A percentile compares a stretch with the other conserved stretches of the same genome.
phyloP scores from a whole-genome alignment of 2,329 filamentous ascomycete species.

The Fusarium camptoceras region DNA sequence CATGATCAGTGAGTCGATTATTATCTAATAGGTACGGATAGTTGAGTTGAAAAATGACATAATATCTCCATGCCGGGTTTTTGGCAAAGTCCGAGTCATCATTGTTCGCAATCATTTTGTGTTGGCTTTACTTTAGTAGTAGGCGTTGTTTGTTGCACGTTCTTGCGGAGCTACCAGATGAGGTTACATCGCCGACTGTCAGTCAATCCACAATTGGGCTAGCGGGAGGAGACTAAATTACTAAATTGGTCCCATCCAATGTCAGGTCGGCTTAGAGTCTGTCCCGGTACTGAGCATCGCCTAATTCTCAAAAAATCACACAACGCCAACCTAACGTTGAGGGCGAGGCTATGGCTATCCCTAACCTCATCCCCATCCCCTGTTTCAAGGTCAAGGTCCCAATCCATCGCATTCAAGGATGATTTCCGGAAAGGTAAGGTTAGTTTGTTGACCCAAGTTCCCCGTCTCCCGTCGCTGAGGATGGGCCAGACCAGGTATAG shows the following conservation, averaged over 20 bases:
- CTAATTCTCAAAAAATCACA: background rate
- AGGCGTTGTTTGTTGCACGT: background rate
- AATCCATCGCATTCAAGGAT: background rate
- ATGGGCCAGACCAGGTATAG: background rate
- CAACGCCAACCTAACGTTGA: background rate
- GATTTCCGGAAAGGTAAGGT: background rate
- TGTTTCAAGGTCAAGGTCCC: background rate
- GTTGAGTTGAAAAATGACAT: background rate
- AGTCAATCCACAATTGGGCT: constrained; percentile 1
- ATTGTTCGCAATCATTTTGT: background rate
- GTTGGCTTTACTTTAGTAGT: background rate
- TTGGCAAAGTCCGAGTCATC: background rate
- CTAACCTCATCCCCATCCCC: background rate
- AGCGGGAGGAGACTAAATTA: background rate
- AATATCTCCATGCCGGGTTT: constrained; percentile 3
- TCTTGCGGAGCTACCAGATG: constrained; percentile 7
- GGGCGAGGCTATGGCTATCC: background rate
- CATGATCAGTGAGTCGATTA: background rate
- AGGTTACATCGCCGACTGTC: constrained; percentile 26
- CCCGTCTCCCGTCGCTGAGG: background rate
- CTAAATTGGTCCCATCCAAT: background rate
- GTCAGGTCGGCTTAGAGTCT: background rate
- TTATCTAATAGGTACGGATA: background rate
- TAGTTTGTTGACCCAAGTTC: background rate
- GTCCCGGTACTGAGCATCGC: background rate